Conservation (phyloP, 495 filamentous ascomycete species). For the Lepraria neglecta region DNA sequence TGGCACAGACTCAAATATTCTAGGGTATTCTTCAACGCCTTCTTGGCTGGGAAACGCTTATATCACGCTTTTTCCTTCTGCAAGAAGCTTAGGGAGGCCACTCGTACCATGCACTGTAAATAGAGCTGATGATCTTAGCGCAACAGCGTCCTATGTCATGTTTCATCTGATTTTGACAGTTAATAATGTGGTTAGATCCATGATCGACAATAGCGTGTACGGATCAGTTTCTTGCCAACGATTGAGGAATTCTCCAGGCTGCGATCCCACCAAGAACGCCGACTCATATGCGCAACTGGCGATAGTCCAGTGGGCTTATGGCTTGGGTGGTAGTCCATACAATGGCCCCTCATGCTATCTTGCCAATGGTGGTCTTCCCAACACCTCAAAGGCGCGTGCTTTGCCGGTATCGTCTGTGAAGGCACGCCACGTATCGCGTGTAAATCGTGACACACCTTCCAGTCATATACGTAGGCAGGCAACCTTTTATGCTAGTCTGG, state of each 20-base stretch:
- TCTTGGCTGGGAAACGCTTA: slow-evolving; percentile 13
- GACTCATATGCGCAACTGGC: slow-evolving; percentile 20
- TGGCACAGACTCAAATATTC: slow-evolving; percentile 14
- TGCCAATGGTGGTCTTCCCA: not conserved
- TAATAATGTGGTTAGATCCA: not conserved
- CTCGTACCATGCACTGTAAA: slow-evolving; percentile 12
- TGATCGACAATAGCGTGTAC: slow-evolving; percentile 6
- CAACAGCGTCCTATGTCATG: slow-evolving; percentile 14
- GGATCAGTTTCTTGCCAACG: slow-evolving; percentile 11
- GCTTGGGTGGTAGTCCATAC: slow-evolving; percentile 15
- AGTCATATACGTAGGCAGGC: no score
- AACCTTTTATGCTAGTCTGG: no score
- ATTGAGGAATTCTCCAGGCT: not conserved
- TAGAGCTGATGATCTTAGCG: slow-evolving; percentile 6
- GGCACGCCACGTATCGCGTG: no score
- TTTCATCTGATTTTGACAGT: slow-evolving; percentile 18
- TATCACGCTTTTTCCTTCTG: slow-evolving; percentile 13
- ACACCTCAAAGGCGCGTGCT: not conserved
- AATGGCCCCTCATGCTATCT: slow-evolving; percentile 7
- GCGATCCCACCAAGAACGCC: slow-evolving; percentile 8
- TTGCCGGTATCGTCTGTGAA: not conserved
- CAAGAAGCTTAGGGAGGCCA: slow-evolving; percentile 2
- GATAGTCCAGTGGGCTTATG: slow-evolving; percentile 21
- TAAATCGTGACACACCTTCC: no score
- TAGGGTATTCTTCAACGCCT: slow-evolving; percentile 17